A percentile compares a stretch with the other conserved stretches of the same genome.
phyloP scores from a whole-genome alignment of 2,329 filamentous ascomycete genomes.

The Claviceps monticola region DNA sequence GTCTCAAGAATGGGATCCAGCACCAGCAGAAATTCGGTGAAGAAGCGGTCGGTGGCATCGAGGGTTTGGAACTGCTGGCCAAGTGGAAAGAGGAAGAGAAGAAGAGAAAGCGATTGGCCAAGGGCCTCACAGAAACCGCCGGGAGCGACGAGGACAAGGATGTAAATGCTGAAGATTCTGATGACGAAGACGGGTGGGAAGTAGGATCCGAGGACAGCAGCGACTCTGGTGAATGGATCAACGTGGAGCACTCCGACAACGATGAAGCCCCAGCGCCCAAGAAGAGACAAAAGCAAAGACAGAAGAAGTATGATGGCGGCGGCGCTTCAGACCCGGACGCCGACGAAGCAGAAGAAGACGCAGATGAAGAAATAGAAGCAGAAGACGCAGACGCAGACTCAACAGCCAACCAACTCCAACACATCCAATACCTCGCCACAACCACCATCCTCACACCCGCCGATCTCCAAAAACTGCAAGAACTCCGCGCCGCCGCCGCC shows the following conservation, averaged over 20 bases:
- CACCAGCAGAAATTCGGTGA: slow-evolving; percentile 74
- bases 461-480: slow-evolving; percentile 85
- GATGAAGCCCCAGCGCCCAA: slow-evolving; percentile 54
- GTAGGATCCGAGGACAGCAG: slow-evolving; percentile 39
- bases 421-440: slow-evolving; percentile 67
- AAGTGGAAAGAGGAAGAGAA: slow-evolving; percentile 89
- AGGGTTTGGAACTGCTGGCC: slow-evolving; percentile 81
- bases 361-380: slow-evolving; percentile 1
- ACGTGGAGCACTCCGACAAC: slow-evolving; percentile 64
- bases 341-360: slow-evolving; percentile 7
- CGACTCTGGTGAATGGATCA: slow-evolving; percentile 84
- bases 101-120: slow-evolving; percentile 55
- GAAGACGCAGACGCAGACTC: slow-evolving; percentile 23
- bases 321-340: slow-evolving; percentile 10
- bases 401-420: slow-evolving; percentile 30
- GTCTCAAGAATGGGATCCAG: slow-evolving; percentile 59
- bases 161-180: slow-evolving; percentile 43
- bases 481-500: slow-evolving; percentile 62
- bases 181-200: slow-evolving; percentile 46
- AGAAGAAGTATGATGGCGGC: slow-evolving; percentile 15
- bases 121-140: slow-evolving; percentile 49
- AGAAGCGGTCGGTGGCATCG: slow-evolving; percentile 66
- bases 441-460: slow-evolving; percentile 90
- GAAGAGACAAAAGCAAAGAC: slow-evolving; percentile 21
- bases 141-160: slow-evolving; percentile 47